Conservation (phyloP, 352 stramenopile genomes). For the Globisporangium polare region DNA sequence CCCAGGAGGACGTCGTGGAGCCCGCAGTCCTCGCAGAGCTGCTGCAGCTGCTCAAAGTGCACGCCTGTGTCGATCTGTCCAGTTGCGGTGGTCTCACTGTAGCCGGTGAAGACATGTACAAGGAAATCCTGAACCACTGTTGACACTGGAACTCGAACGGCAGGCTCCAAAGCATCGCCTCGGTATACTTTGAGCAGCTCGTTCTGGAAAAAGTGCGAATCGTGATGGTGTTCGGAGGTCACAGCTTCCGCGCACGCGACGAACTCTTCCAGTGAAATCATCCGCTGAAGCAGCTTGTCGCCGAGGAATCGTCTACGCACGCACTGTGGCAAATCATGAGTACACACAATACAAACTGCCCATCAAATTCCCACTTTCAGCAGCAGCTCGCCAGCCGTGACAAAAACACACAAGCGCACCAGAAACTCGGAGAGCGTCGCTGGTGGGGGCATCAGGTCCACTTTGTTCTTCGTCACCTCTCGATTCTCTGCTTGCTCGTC, state of each 20-base stretch:
- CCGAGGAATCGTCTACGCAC: slow-evolving; percentile 1
- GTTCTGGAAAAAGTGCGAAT: background rate
- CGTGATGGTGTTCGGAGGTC: too few relatives aligned
- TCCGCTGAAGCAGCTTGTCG: background rate
- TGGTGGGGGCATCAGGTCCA: slow-evolving; percentile 7
- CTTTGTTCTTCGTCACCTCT: background rate
- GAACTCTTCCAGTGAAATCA: background rate
- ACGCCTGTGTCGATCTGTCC: background rate
- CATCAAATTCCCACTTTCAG: too few relatives aligned
- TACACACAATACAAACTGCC: too few relatives aligned
- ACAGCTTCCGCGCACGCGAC: background rate
- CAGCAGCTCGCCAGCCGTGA: too few relatives aligned
- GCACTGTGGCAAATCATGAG: background rate
- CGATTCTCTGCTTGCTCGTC: background rate
- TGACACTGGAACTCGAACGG: background rate
- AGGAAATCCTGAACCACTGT: background rate
- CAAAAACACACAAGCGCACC: background rate
- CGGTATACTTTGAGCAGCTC: background rate
- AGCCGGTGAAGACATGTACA: background rate
- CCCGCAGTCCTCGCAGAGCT: slow-evolving; percentile 3
- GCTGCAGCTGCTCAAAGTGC: slow-evolving; percentile 5
- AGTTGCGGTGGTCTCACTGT: background rate
- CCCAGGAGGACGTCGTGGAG: background rate
- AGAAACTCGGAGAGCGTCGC: slow-evolving; percentile 10
- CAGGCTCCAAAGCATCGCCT: background rate